Evolutionary conservation across 2,329 filamentous ascomycete genomes (phyloP), one percentile per base, ranked within the genome.

Genomic region (Pezicula carpinea): DNA sequence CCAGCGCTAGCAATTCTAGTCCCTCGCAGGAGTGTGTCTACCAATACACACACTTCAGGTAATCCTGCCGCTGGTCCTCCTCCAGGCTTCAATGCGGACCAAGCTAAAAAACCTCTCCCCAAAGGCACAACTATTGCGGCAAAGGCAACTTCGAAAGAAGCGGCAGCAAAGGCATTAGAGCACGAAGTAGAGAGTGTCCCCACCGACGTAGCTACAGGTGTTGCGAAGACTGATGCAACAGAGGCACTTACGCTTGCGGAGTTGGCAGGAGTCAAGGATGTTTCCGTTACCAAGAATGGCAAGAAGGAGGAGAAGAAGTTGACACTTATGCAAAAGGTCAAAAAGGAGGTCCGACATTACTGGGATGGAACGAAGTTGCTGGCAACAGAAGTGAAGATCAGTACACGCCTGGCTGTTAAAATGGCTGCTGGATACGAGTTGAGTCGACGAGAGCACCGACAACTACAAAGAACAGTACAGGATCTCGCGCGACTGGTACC

Each of bases 351-450:
- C 13, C 82, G 85, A 52, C 93, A 99, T 68, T 99, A 99, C 72
- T 97, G 93, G 92, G 93, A 99, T 69, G 93, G 93, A 50, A 97
- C 90, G 22, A 99, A 99, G 70, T 76, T 99, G 61, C 75, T 99
- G 57, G 91, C 85, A 18, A 87, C 89, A 2, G 93, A 99, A 70
- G 83, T 97, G 64, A 89, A 76, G 69, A 99, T 99, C 66, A 97
- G 92, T 67, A 89, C 87, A 52, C 85, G 85, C 53, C 73, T 99
- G 56, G 93, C 91, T 5, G 69, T 96, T 66, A 97, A 96, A 75
- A 99, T 99, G 93, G 90, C 91, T 13, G 91, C 89, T 49, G 93
- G 93, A 6, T 99, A 99, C 70, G 93, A 99, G 69, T 81, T 99
- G 54, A 96, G 88, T 49, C 83, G 93, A 54, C 83, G 93, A 72